Base-by-base conservation (phyloP, 1,284 basidiomycete genomes). In the Cutaneotrichosporon mucoides region DNA sequence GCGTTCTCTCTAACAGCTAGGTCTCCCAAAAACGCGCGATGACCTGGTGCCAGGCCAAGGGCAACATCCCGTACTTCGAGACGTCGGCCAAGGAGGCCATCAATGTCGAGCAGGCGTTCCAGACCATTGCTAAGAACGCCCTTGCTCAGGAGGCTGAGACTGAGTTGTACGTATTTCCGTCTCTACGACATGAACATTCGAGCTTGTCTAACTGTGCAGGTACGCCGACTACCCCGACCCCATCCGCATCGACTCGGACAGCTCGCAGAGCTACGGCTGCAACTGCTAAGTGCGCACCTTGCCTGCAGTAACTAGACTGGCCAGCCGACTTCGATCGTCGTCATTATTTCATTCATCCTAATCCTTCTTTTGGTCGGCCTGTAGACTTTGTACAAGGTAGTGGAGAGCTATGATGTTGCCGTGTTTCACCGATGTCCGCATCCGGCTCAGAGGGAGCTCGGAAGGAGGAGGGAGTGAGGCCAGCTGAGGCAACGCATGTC, bases 11-110 rank as follows among this genome's bases (percentile, higher is more conserved):
- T 48, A 16, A 48, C 46, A 7, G 7, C 5, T 9, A 48, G 46
- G 46, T 48, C 11, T 93, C 92, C 8, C 96, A 99, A 86, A 99
- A 99, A 79, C 89, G 96, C 55, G 96, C 96, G 24, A 98, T 99
- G 93, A 92, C 92, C 8, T 99, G 96, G 96, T 99, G 96, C 79
- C 94, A 99, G 76, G 89, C 92, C 65, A 99, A 99, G 82, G 96
- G 96, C 72, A 98, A 98, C 80, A 98, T 99, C 68, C 96, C 96
- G 12, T 99, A 99, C 80, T 99, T 99, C 79, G 96, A 99, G 82
- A 99, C 96, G 1, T 98, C 95, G 9, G 96, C 96, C 46, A 99
- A 99, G 82, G 96, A 99, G 79, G 95, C 96, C 15, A 98, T 99
- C 84, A 99, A 99, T 71, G 95, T 99, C 59, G 96, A 99, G 78